Percentiles rank a stretch among this genome's conserved stretches.
Evolutionary conservation across 805 yeast genomes (phyloP).

Genomic region (Zygoascus flipseniorum): DNA sequence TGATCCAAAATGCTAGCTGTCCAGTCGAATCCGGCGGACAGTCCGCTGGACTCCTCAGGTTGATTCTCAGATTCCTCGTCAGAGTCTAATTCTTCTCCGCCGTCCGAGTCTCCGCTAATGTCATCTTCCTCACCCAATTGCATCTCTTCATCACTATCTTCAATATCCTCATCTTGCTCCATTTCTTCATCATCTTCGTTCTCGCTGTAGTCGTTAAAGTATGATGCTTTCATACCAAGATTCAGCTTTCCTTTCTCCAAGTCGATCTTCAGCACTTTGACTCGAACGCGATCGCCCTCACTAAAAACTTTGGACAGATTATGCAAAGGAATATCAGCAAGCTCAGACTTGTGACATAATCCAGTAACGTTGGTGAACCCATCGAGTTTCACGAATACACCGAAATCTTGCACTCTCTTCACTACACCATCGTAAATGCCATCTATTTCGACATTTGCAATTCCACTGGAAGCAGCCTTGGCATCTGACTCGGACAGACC

Average conservation of each 20-base stretch:
- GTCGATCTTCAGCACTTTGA: constrained; percentile 60
- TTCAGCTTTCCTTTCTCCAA: constrained; percentile 64
- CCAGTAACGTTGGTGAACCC: constrained; percentile 65
- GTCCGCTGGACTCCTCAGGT: constrained; percentile 37
- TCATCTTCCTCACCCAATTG: constrained; percentile 9
- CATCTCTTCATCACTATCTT: constrained; percentile 25
- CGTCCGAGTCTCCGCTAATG: constrained; percentile 27
- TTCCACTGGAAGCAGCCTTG: constrained; percentile 8
- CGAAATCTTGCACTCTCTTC: constrained; percentile 72
- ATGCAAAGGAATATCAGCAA: constrained; percentile 52
- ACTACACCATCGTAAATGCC: constrained; percentile 72
- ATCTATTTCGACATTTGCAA: constrained; percentile 58
- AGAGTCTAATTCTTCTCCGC: constrained; percentile 27
- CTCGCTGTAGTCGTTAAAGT: constrained; percentile 40
- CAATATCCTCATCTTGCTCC: constrained; percentile 17
- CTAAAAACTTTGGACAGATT: constrained; percentile 62
- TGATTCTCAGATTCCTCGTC: constrained; percentile 23
- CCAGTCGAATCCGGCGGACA: constrained; percentile 92
- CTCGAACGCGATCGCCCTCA: constrained; percentile 87
- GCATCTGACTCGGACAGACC: constrained; percentile 44
- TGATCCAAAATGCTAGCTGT: constrained; percentile 83
- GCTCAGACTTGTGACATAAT: constrained; percentile 76
- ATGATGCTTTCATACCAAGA: constrained; percentile 91
- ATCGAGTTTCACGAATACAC: constrained; percentile 78
- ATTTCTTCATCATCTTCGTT: constrained; percentile 21